Evolutionary conservation across 2,329 filamentous ascomycete species (phyloP).

Genomic region (Claviceps cyperi): DNA sequence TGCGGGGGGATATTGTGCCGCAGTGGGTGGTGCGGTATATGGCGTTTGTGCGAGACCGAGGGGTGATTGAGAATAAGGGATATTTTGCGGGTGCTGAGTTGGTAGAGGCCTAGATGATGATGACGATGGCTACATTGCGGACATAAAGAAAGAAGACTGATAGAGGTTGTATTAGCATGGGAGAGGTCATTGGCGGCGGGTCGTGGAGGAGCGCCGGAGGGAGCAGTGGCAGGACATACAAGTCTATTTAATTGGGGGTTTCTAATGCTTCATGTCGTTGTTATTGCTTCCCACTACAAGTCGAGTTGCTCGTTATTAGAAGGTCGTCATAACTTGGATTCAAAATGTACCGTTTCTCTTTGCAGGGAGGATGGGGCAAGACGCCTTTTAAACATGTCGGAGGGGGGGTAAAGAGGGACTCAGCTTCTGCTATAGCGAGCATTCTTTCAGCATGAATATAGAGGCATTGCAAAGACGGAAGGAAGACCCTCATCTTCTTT

Average conservation of each 20-base stretch:
- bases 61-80: conserved; percentile 96
- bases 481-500: background rate
- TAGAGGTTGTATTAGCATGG: background rate
- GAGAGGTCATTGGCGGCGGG: background rate
- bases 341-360: too few relatives aligned
- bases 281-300: background rate
- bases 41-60: conserved; percentile 81
- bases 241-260: background rate
- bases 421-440: conserved; percentile 5
- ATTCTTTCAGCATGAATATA: conserved; percentile 1
- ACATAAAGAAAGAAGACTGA: background rate
- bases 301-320: background rate
- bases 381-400: background rate
- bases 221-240: background rate
- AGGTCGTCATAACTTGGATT: background rate
- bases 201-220: background rate
- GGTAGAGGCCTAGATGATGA: conserved; percentile 2
- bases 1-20: conserved; percentile 66
- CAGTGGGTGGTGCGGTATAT: conserved; percentile 98
- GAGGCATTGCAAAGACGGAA: background rate
- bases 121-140: background rate
- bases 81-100: conserved; percentile 84
- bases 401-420: background rate
- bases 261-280: background rate
- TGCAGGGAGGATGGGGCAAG: too few relatives aligned